These are phyloP conservation scores for Loxodes magnus DNA, from an alignment of 73 alveolate genomes.

Conservation along the genomic window DNA sequence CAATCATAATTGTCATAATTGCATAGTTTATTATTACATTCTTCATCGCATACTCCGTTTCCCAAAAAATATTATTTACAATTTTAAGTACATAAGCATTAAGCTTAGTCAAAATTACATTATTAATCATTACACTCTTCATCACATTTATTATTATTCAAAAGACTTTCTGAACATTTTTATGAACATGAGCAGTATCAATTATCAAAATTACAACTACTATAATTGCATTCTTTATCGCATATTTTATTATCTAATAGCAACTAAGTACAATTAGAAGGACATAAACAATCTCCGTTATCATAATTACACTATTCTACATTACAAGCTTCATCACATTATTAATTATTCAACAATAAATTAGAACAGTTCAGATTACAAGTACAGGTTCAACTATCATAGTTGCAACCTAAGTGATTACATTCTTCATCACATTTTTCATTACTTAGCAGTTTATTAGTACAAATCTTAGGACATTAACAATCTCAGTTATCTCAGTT, in stretches of 20 bases:
- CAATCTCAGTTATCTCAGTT: too few species aligned
- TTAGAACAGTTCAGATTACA: too few species aligned
- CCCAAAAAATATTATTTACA: background rate
- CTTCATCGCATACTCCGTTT: background rate
- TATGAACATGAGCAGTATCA: background rate
- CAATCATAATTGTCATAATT: background rate
- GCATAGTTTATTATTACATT: background rate
- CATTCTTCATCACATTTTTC: too few species aligned
- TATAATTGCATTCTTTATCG: background rate
- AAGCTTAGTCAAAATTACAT: background rate
- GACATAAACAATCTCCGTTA: constrained; percentile 2
- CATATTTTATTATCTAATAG: background rate
- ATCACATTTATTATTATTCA: background rate
- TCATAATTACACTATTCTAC: background rate
- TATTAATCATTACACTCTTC: background rate
- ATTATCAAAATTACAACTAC: background rate
- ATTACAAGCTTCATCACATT: too few species aligned
- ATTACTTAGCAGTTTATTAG: too few species aligned
- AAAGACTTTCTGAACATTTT: background rate
- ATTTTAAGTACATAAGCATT: too few species aligned
- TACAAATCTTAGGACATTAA: too few species aligned
- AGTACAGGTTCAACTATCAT: too few species aligned
- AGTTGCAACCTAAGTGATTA: too few species aligned
- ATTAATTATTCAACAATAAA: too few species aligned
- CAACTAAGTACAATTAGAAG: background rate